Evolutionary conservation across 495 filamentous ascomycete species (phyloP).

Genomic region (Trichoderma gamsii): DNA sequence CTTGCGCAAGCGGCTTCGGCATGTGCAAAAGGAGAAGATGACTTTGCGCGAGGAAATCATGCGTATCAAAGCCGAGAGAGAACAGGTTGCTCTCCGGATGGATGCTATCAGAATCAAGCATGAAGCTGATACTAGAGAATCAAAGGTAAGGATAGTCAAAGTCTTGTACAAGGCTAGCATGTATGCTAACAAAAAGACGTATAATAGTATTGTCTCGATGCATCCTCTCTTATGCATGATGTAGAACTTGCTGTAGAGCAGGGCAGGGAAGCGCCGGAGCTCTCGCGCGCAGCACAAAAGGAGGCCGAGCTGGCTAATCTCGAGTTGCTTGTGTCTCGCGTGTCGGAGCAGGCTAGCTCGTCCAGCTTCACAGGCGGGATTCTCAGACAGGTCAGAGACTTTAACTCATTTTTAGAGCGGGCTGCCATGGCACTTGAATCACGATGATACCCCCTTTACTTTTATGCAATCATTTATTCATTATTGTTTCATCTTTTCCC

Average conservation of each 20-base stretch:
- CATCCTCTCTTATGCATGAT: slow-evolving; percentile 50
- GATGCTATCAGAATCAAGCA: slow-evolving; percentile 62
- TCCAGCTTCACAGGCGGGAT: slow-evolving; percentile 41
- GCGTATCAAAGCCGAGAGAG: slow-evolving; percentile 55
- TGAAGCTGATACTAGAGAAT: slow-evolving; percentile 41
- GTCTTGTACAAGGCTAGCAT: neutral
- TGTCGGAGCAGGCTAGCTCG: slow-evolving; percentile 41
- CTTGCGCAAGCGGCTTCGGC: slow-evolving; percentile 55
- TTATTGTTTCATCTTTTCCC: slow-evolving; percentile 5
- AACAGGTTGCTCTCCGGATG: slow-evolving; percentile 61
- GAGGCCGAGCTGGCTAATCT: slow-evolving; percentile 38
- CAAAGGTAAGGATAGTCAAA: slow-evolving; percentile 33
- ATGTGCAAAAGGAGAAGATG: slow-evolving; percentile 58
- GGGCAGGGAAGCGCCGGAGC: slow-evolving; percentile 35
- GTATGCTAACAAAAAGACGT: slow-evolving; percentile 17
- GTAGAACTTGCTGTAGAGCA: slow-evolving; percentile 49
- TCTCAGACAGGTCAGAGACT: slow-evolving; percentile 48
- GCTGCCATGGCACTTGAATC: slow-evolving; percentile 43
- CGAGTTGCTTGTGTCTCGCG: slow-evolving; percentile 42
- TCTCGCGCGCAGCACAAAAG: slow-evolving; percentile 30
- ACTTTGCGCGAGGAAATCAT: slow-evolving; percentile 59
- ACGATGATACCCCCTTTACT: slow-evolving; percentile 7
- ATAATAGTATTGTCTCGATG: slow-evolving; percentile 34
- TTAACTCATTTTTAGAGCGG: slow-evolving; percentile 52
- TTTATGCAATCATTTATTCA: slow-evolving; percentile 4